Conservation (phyloP, 164 flowering plant genomes). For the Tetrastigma voinierianum region DNA sequence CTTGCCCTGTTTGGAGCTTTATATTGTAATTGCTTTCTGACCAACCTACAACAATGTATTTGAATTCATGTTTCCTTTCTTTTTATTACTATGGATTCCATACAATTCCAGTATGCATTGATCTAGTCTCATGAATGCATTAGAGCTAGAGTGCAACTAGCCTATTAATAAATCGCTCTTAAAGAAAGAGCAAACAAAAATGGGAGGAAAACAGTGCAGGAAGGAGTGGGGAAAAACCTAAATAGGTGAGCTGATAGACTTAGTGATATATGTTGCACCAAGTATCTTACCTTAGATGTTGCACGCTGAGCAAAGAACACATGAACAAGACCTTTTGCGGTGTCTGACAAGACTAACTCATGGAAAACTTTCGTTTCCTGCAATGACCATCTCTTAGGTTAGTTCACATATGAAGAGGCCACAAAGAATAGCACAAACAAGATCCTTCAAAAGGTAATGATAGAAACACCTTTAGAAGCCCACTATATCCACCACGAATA, state of each 20-base stretch:
- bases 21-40: no score
- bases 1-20: no score
- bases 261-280: background rate
- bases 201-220: no score
- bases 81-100: no score
- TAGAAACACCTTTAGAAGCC: constrained; percentile 66
- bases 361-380: constrained; percentile 71
- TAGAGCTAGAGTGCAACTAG: background rate
- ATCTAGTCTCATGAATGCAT: background rate
- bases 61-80: no score
- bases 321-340: constrained; percentile 76
- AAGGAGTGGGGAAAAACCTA: background rate
- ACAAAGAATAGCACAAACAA: background rate
- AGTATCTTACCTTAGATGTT: constrained; percentile 64
- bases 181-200: background rate
- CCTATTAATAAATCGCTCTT: background rate
- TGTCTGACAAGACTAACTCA: constrained; percentile 52
- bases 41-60: no score
- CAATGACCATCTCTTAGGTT: constrained; percentile 12
- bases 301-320: constrained; percentile 72
- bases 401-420: background rate
- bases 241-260: background rate
- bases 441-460: no score
- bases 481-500: constrained; percentile 84
- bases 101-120: no score